Evolutionary conservation across 2,329 filamentous ascomycete genomes (phyloP).

Genomic region (Aspergillus pseudoglaucus): DNA sequence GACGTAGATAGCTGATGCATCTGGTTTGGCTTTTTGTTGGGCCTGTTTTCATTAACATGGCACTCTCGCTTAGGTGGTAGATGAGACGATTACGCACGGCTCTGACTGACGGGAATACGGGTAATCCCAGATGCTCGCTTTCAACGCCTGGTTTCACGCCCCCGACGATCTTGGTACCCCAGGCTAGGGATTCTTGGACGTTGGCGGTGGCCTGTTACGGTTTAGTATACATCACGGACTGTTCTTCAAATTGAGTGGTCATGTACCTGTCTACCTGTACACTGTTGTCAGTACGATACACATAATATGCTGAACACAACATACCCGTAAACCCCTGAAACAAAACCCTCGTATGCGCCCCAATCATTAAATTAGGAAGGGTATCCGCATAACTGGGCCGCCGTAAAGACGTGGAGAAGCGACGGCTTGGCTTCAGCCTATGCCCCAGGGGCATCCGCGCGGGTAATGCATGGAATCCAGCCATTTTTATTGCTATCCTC

Average conservation of each 20-base stretch:
- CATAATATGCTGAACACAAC: constrained; percentile 5
- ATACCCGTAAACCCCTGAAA: constrained; percentile 65
- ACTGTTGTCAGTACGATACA: background rate
- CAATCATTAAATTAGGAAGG: constrained; percentile 60
- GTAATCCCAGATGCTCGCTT: constrained; percentile 66
- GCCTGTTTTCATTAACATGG: constrained; percentile 41
- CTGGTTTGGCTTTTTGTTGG: constrained; percentile 62
- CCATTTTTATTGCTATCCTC: constrained; percentile 3
- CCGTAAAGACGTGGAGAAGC: constrained; percentile 29
- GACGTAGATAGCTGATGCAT: constrained; percentile 74
- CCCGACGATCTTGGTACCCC: constrained; percentile 74
- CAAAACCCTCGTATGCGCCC: constrained; percentile 59
- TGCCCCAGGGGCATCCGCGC: constrained; percentile 11
- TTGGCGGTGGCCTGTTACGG: constrained; percentile 62
- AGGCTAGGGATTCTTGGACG: constrained; percentile 67
- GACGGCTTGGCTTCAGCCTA: constrained; percentile 5
- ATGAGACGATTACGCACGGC: constrained; percentile 34
- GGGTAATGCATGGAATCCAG: constrained; percentile 16
- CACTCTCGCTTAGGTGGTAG: background rate
- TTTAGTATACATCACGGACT: constrained; percentile 1
- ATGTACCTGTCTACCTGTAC: constrained; percentile 31
- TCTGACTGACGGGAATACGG: constrained; percentile 62
- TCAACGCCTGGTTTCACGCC: constrained; percentile 66
- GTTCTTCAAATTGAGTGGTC: constrained; percentile 11
- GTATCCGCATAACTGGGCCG: constrained; percentile 51